Evolutionary conservation across 345 rosid genomes (phyloP).

Genomic region (Bretschneidera sinensis): DNA sequence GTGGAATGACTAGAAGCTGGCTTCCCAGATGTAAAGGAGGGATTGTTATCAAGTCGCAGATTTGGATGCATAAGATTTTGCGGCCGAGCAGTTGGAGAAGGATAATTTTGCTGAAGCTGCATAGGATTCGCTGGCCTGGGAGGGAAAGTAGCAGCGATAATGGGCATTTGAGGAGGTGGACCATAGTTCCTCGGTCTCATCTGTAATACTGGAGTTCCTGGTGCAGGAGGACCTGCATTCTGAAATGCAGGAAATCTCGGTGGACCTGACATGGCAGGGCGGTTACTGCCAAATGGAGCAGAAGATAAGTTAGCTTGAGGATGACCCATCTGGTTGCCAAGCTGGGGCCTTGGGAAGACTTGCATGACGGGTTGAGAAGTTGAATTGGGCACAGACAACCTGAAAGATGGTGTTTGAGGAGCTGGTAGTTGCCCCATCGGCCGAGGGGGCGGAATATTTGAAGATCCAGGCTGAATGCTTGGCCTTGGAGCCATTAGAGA

Average conservation of each 20-base stretch:
- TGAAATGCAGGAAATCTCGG: constrained; percentile 42
- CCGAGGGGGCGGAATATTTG: constrained; percentile 27
- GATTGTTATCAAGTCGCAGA: constrained; percentile 27
- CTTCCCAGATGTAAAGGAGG: constrained; percentile 19
- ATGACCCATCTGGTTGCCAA: constrained; percentile 45
- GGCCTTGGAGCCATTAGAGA: constrained; percentile 39
- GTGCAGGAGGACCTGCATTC: constrained; percentile 27
- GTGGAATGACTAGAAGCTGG: constrained; percentile 21
- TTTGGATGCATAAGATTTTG: constrained; percentile 27
- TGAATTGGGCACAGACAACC: constrained; percentile 22
- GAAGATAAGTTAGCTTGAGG: constrained; percentile 20
- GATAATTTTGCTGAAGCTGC: constrained; percentile 38
- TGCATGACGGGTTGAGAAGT: constrained; percentile 43
- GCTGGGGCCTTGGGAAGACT: constrained; percentile 37
- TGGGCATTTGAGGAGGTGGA: constrained; percentile 29
- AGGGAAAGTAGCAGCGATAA: constrained; percentile 42
- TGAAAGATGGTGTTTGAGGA: constrained; percentile 36
- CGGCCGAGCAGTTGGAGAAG: constrained; percentile 23
- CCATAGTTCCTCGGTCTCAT: constrained; percentile 44
- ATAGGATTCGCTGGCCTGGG: constrained; percentile 42
- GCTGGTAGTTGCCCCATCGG: constrained; percentile 26
- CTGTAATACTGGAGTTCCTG: constrained; percentile 27
- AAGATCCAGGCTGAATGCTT: constrained; percentile 27
- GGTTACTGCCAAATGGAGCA: constrained; percentile 22
- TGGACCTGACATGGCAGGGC: constrained; percentile 21